Percentiles rank a stretch among this genome's conserved stretches.
Conservation (phyloP, 2,329 filamentous ascomycete species). For the Colletotrichum australisinense region DNA sequence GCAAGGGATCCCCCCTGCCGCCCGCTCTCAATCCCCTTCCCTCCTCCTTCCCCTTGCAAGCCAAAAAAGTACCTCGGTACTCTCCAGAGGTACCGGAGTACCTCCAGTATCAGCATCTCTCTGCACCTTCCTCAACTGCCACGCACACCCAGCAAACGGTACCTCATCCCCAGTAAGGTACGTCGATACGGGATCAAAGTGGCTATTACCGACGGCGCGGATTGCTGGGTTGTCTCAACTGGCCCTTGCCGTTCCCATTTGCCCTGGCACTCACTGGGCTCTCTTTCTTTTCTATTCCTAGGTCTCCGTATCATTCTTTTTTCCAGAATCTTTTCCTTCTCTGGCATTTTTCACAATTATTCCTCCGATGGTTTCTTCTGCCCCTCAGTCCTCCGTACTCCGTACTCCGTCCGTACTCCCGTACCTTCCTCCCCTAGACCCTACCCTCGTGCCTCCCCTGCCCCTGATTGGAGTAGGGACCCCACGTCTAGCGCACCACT, state of each 20-base stretch:
- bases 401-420: too few species aligned
- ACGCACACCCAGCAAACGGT: neutral
- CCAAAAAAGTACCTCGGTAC: neutral
- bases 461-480: neutral
- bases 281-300: conserved; percentile 12
- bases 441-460: neutral
- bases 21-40: neutral
- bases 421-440: too few species aligned
- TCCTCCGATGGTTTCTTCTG: conserved; percentile 26
- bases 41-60: neutral
- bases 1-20: conserved; percentile 11
- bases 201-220: conserved; percentile 29
- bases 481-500: conserved; percentile 15
- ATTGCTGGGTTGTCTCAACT: conserved; percentile 34
- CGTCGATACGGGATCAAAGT: neutral
- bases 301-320: neutral
- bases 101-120: neutral
- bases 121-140: neutral
- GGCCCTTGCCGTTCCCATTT: conserved; percentile 22
- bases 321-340: neutral
- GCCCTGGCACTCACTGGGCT: neutral
- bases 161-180: neutral
- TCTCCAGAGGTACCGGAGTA: neutral
- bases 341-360: conserved; percentile 15
- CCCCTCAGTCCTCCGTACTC: neutral